These are phyloP conservation scores for Euptelea pleiosperma DNA, from an alignment of 164 flowering plant genomes.

Conservation along the genomic window DNA sequence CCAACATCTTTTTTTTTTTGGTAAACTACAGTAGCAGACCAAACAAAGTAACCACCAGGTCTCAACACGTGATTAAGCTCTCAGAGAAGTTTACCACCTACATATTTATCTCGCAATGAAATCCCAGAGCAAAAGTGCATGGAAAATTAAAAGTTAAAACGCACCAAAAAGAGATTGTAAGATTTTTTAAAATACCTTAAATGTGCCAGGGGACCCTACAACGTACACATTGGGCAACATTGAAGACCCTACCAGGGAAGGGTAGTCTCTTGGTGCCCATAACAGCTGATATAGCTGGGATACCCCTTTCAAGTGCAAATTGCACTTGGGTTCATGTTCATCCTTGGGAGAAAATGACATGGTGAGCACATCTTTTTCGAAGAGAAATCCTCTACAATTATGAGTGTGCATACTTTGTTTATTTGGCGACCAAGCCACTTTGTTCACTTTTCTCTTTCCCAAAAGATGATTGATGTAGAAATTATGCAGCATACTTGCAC, in stretches of 20 bases:
- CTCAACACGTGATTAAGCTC: constrained; percentile 66
- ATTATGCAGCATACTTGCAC: too few species aligned
- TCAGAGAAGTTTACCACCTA: constrained; percentile 70
- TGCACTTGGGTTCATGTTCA: constrained; percentile 94
- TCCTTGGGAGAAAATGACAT: constrained; percentile 97
- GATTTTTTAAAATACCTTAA: constrained; percentile 49
- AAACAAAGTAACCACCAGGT: constrained; percentile 73
- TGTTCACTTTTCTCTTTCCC: too few species aligned
- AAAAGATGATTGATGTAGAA: too few species aligned
- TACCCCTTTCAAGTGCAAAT: too few species aligned
- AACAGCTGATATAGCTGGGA: constrained; percentile 87
- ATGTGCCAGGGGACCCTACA: constrained; percentile 92
- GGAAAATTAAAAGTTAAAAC: neutral
- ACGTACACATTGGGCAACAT: constrained; percentile 87
- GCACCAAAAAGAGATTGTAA: neutral
- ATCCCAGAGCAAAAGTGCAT: neutral
- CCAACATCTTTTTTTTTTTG: constrained; percentile 48
- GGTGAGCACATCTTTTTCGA: constrained; percentile 75
- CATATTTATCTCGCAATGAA: constrained; percentile 11
- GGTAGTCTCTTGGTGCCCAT: constrained; percentile 91
- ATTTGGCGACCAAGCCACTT: too few species aligned
- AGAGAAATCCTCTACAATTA: constrained; percentile 92
- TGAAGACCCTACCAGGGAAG: constrained; percentile 73
- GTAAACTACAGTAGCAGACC: constrained; percentile 82
- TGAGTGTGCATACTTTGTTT: too few species aligned